Percentiles rank a stretch among this genome's conserved stretches.
These are phyloP conservation scores for Trichoderma oligosporum DNA, from an alignment of 2,329 filamentous ascomycete genomes.

Conservation along the genomic window DNA sequence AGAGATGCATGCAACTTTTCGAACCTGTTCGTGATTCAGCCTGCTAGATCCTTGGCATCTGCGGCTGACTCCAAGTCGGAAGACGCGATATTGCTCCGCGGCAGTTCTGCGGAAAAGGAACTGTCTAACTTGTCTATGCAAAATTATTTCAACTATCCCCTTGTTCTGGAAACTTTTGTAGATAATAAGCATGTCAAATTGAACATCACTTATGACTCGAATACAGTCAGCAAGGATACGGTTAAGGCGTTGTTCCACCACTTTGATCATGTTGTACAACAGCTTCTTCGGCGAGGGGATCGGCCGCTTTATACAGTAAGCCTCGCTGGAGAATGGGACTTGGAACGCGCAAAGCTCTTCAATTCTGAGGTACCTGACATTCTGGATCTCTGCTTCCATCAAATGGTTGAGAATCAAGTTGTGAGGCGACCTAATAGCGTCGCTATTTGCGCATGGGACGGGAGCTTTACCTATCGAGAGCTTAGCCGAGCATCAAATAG, in stretches of 20 bases:
- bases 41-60: background rate
- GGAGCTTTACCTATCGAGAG: conserved; percentile 4
- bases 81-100: conserved; percentile 6
- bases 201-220: conserved; percentile 15
- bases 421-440: background rate
- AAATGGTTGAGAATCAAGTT: conserved; percentile 15
- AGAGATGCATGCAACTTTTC: conserved; percentile 8
- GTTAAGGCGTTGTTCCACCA: conserved; percentile 19
- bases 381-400: conserved; percentile 17
- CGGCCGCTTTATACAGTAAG: background rate
- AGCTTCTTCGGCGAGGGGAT: conserved; percentile 14
- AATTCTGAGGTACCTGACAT: conserved; percentile 7
- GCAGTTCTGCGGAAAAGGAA: background rate
- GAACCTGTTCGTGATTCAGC: conserved; percentile 7
- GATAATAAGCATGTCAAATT: conserved; percentile 6
- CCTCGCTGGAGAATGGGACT: background rate
- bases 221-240: background rate
- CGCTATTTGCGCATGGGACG: conserved; percentile 22
- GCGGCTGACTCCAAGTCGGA: background rate
- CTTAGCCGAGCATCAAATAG: conserved; percentile 5
- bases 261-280: conserved; percentile 18
- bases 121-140: background rate
- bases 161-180: conserved; percentile 18
- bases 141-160: conserved; percentile 22
- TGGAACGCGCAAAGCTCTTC: background rate